Evolutionary conservation across 345 rosid genomes (phyloP).

Genomic region (Syzygium aqueum): DNA sequence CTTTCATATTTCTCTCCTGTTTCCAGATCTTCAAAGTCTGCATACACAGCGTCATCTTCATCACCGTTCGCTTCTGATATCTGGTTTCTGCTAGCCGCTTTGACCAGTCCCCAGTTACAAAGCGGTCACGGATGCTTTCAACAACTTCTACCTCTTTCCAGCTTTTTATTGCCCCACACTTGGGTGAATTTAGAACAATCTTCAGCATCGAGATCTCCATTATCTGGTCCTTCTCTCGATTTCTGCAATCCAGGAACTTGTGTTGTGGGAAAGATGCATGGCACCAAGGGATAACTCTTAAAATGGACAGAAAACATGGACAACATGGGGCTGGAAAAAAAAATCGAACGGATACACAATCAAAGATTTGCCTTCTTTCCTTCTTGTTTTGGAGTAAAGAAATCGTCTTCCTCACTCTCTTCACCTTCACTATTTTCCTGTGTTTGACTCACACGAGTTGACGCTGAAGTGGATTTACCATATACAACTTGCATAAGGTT

Average conservation of each 20-base stretch:
- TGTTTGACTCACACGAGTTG: conserved; percentile 20
- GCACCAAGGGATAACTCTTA: background rate
- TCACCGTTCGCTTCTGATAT: conserved; percentile 15
- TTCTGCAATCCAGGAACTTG: conserved; percentile 30
- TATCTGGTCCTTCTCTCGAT: conserved; percentile 29
- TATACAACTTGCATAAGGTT: conserved; percentile 83
- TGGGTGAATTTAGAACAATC: conserved; percentile 69
- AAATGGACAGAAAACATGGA: background rate
- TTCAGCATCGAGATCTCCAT: conserved; percentile 30
- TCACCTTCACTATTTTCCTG: conserved; percentile 42
- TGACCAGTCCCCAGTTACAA: conserved; percentile 88
- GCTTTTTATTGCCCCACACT: conserved; percentile 32
- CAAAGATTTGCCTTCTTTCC: conserved; percentile 44
- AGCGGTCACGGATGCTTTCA: conserved; percentile 75
- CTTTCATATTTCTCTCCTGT: conserved; percentile 46
- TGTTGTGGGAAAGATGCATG: background rate
- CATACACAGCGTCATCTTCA: conserved; percentile 43
- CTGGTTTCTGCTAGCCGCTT: conserved; percentile 58
- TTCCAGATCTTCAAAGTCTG: conserved; percentile 95
- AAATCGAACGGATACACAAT: background rate
- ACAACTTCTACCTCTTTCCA: conserved; percentile 61
- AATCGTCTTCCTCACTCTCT: conserved; percentile 61
- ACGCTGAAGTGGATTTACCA: conserved; percentile 40
- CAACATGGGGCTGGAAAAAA: background rate
- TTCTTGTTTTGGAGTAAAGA: conserved; percentile 82